Percentiles rank a stretch among this genome's conserved stretches.
Evolutionary conservation across 306 rosid species (phyloP).

Genomic region (Nissolia schottii): DNA sequence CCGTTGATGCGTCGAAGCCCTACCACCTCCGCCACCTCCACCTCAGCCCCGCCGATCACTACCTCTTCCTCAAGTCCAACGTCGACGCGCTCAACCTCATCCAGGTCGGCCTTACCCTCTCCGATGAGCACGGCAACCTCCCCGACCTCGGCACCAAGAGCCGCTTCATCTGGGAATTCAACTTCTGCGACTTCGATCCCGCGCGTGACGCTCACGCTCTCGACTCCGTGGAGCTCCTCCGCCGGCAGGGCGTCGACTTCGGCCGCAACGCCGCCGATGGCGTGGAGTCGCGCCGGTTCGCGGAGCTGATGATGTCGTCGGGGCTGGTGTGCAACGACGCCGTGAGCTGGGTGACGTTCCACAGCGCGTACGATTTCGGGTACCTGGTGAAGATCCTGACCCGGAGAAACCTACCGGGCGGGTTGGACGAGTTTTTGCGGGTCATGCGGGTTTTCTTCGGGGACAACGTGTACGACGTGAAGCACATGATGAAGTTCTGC

Average conservation of each 20-base stretch:
- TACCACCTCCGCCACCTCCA: slow-evolving; percentile 7
- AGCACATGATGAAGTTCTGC: slow-evolving; percentile 72
- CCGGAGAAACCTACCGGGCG: slow-evolving; percentile 27
- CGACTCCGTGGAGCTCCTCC: slow-evolving; percentile 56
- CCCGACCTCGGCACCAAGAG: slow-evolving; percentile 44
- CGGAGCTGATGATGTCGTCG: slow-evolving; percentile 54
- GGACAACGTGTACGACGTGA: slow-evolving; percentile 53
- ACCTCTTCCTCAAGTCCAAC: slow-evolving; percentile 53
- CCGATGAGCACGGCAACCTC: slow-evolving; percentile 61
- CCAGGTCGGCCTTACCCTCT: slow-evolving; percentile 71
- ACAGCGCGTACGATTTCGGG: slow-evolving; percentile 73
- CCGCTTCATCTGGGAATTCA: slow-evolving; percentile 70
- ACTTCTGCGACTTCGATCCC: slow-evolving; percentile 59
- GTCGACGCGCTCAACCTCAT: slow-evolving; percentile 76
- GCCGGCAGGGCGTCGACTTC: slow-evolving; percentile 66
- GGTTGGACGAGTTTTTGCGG: slow-evolving; percentile 39
- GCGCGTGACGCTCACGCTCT: slow-evolving; percentile 51
- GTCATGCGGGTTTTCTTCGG: slow-evolving; percentile 49
- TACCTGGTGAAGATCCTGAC: slow-evolving; percentile 63
- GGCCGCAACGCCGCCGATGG: slow-evolving; percentile 41
- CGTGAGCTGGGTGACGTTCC: slow-evolving; percentile 69
- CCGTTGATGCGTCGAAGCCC: background rate
- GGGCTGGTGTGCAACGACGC: slow-evolving; percentile 56
- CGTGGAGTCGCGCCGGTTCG: slow-evolving; percentile 37
- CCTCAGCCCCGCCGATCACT: slow-evolving; percentile 53